Evolutionary conservation across 108 stramenopile genomes (phyloP).

Genomic region (Chaetoceros tenuissimus): DNA sequence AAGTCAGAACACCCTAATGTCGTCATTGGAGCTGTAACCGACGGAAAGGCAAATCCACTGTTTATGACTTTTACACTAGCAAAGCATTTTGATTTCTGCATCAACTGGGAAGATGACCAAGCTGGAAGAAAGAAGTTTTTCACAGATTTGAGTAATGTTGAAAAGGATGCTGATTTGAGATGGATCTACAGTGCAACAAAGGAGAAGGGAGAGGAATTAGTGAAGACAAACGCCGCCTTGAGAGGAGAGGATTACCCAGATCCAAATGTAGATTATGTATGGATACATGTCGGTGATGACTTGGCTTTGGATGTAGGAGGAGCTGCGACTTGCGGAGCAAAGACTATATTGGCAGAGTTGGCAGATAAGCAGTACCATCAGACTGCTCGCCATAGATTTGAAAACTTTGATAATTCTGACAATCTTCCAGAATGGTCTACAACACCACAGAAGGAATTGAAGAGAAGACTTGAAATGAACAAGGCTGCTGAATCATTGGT

Average conservation of each 20-base stretch:
- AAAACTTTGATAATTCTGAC: constrained; percentile 25
- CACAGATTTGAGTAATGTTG: constrained; percentile 53
- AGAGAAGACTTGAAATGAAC: constrained; percentile 65
- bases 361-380: constrained; percentile 57
- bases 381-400: constrained; percentile 73
- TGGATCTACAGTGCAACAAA: constrained; percentile 85
- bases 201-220: constrained; percentile 62
- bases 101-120: constrained; percentile 86
- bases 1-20: constrained; percentile 69
- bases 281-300: constrained; percentile 87
- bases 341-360: constrained; percentile 74
- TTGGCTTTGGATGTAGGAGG: constrained; percentile 85
- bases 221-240: constrained; percentile 30
- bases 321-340: constrained; percentile 66
- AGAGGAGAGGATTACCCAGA: constrained; percentile 23
- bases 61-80: constrained; percentile 84
- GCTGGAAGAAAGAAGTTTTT: constrained; percentile 66
- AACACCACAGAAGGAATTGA: constrained; percentile 52
- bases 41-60: constrained; percentile 79
- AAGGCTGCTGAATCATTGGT: constrained; percentile 61
- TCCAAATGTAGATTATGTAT: constrained; percentile 32
- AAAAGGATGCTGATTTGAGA: constrained; percentile 62
- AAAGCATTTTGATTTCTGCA: constrained; percentile 82
- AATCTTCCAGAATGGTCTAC: constrained; percentile 66
- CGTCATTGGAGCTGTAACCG: constrained; percentile 82